Evolutionary conservation across 2,329 filamentous ascomycete genomes (phyloP).

Genomic region (Colletotrichum kahawae): DNA sequence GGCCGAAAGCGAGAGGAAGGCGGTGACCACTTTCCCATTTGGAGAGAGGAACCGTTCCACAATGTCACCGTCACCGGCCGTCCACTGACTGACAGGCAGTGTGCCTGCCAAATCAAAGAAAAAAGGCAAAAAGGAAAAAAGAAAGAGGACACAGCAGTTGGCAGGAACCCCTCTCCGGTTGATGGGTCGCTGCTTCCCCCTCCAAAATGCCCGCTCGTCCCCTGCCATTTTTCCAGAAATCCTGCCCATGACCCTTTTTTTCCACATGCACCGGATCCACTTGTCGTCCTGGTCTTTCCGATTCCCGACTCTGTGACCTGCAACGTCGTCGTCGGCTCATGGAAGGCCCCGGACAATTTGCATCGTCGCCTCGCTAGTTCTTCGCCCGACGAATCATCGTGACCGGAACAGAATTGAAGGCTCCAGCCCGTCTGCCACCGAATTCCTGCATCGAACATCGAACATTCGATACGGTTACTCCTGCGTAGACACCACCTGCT

Average conservation of each 20-base stretch:
- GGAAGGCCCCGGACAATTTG: background rate
- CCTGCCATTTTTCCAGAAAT: background rate
- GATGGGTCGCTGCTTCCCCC: background rate
- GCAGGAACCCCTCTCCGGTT: background rate
- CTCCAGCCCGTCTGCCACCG: background rate
- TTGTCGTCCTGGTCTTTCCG: background rate
- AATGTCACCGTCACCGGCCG: background rate
- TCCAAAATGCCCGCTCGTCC: background rate
- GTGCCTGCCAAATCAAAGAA: no score
- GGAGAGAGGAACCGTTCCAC: background rate
- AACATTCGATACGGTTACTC: background rate
- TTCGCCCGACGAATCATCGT: constrained; percentile 5
- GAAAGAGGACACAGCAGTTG: background rate
- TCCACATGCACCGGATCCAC: background rate
- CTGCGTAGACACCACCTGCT: background rate
- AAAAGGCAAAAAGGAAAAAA: background rate
- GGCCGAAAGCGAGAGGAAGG: background rate
- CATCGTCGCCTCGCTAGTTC: constrained; percentile 4
- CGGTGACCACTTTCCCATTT: background rate
- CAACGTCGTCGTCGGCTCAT: background rate
- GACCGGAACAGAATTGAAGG: background rate
- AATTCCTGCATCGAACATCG: background rate
- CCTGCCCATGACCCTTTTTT: background rate
- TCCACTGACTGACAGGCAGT: background rate
- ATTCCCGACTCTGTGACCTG: background rate